Conservation (phyloP, 441 rosid species). For the Populus hybrid region DNA sequence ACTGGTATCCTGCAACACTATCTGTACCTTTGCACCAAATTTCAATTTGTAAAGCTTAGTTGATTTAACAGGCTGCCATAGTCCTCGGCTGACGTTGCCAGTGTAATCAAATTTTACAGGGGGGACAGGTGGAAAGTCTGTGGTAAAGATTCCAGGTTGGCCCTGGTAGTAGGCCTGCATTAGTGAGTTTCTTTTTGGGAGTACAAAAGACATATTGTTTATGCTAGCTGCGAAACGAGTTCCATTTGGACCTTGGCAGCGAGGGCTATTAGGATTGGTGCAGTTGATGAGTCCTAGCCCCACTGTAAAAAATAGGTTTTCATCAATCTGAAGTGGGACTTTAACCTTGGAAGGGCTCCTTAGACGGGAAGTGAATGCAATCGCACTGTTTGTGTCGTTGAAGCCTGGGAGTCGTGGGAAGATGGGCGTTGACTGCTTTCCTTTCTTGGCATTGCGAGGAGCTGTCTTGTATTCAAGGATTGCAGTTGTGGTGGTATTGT, state of each 20-base stretch:
- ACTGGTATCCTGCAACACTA: constrained; percentile 78
- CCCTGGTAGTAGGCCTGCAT: constrained; percentile 76
- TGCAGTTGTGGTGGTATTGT: constrained; percentile 85
- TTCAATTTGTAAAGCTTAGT: constrained; percentile 69
- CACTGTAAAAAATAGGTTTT: constrained; percentile 59
- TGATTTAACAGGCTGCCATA: constrained; percentile 63
- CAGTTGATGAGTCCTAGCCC: constrained; percentile 82
- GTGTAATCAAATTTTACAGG: constrained; percentile 69
- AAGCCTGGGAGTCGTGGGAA: constrained; percentile 65
- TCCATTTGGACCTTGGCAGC: constrained; percentile 87
- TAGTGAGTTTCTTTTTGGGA: constrained; percentile 64
- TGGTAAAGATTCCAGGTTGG: constrained; percentile 67
- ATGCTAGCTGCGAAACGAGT: constrained; percentile 79
- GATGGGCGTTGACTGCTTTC: constrained; percentile 37
- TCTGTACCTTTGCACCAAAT: constrained; percentile 65
- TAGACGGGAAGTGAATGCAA: constrained; percentile 49
- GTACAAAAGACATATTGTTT: constrained; percentile 76
- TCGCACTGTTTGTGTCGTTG: constrained; percentile 70
- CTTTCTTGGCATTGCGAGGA: constrained; percentile 31
- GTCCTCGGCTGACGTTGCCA: constrained; percentile 62
- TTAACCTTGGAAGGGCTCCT: constrained; percentile 46
- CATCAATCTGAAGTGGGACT: constrained; percentile 67
- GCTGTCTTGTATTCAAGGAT: constrained; percentile 67
- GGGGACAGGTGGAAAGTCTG: constrained; percentile 75
- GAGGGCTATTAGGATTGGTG: constrained; percentile 49